A percentile compares a stretch with the other conserved stretches of the same genome.
phyloP scores from a whole-genome alignment of 192 early-diverging fungal genomes.

The Spizellomyces punctatus region DNA sequence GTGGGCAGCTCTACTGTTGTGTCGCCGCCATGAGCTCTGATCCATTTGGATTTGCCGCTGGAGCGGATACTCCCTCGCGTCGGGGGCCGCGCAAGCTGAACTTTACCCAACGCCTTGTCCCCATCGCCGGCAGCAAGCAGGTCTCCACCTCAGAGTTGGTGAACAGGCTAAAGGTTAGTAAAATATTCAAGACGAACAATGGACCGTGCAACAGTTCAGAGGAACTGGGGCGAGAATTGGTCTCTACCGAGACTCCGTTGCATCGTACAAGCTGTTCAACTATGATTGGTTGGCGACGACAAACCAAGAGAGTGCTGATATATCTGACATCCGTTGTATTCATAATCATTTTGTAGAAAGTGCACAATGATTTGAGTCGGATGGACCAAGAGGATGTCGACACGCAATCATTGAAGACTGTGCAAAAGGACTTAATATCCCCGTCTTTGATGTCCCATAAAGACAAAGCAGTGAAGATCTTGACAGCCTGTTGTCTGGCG shows the following conservation, averaged over 20 bases:
- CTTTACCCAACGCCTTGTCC: slow-evolving; percentile 46
- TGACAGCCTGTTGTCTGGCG: slow-evolving; percentile 80
- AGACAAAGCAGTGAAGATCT: slow-evolving; percentile 75
- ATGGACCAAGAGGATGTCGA: slow-evolving; percentile 81
- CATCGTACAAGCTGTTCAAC: background rate
- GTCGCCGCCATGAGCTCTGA: no score
- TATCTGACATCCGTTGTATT: no score
- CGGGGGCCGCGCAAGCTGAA: slow-evolving; percentile 23
- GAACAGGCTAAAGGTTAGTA: slow-evolving; percentile 53
- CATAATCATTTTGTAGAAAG: slow-evolving; percentile 51
- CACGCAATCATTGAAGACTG: slow-evolving; percentile 61
- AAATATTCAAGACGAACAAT: background rate
- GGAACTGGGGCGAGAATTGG: background rate
- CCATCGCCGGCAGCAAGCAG: slow-evolving; percentile 43
- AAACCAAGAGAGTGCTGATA: no score
- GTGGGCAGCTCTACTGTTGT: no score
- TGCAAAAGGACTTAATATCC: slow-evolving; percentile 69
- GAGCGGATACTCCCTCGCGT: background rate
- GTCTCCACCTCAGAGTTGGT: slow-evolving; percentile 53
- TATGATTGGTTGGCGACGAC: no score
- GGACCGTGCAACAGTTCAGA: background rate
- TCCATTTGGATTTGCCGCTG: no score
- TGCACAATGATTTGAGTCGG: slow-evolving; percentile 69
- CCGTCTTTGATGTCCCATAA: slow-evolving; percentile 73
- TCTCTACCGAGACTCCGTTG: no score